phyloP scores from a whole-genome alignment of 1,284 basidiomycete species.

The Schizophyllum amplum region DNA sequence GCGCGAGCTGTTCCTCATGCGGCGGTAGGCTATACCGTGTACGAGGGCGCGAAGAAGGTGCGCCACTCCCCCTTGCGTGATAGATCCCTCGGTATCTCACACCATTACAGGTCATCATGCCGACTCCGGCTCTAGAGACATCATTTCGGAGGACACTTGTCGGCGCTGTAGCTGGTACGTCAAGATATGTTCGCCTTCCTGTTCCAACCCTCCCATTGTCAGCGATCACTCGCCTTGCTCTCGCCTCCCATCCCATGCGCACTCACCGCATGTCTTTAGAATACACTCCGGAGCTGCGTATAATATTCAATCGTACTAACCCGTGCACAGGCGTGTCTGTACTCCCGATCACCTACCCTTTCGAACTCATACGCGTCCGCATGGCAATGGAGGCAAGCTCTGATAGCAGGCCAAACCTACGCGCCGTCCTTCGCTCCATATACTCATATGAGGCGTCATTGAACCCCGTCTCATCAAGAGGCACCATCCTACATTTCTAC shows the following conservation, averaged over 20 bases:
- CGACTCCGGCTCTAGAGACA: background rate
- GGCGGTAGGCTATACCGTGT: constrained; percentile 96
- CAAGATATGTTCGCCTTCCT: background rate
- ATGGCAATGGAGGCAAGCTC: constrained; percentile 82
- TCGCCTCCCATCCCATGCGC: background rate
- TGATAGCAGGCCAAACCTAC: constrained; percentile 24
- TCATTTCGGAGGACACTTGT: background rate
- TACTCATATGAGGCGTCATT: constrained; percentile 28
- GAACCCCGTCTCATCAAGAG: background rate
- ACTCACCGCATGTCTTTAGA: too few species aligned
- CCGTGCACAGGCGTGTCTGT: constrained; percentile 68
- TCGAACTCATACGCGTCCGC: constrained; percentile 92
- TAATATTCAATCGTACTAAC: background rate
- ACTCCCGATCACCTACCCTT: constrained; percentile 89
- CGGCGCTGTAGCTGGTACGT: background rate
- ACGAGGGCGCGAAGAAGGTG: constrained; percentile 46
- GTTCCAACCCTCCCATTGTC: background rate
- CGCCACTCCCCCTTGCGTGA: background rate
- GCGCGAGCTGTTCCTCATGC: constrained; percentile 91
- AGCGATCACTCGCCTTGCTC: background rate
- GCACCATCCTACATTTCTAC: constrained; percentile 53
- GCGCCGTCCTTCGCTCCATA: constrained; percentile 55
- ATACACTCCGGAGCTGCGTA: too few species aligned
- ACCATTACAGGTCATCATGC: background rate
- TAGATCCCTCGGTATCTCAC: background rate